Evolutionary conservation across 305 asterid genomes (phyloP).

Genomic region (Fraxinus paxiana): DNA sequence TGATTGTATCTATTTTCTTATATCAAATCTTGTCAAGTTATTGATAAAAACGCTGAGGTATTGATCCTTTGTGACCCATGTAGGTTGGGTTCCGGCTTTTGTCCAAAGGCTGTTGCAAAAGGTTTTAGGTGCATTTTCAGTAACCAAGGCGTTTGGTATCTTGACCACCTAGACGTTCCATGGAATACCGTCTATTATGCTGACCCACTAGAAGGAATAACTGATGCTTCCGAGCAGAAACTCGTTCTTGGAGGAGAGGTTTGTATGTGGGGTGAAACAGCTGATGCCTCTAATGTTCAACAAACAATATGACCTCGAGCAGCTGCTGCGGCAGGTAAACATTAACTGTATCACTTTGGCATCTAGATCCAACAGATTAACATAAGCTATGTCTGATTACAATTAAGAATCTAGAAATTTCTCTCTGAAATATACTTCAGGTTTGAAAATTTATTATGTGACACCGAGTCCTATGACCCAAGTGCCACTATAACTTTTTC

Average conservation of each 20-base stretch:
- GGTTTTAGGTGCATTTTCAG: slow-evolving; percentile 90
- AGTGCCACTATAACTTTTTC: too few species aligned
- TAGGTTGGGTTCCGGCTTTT: slow-evolving; percentile 81
- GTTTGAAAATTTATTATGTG: neutral
- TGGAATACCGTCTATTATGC: slow-evolving; percentile 67
- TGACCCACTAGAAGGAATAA: slow-evolving; percentile 72
- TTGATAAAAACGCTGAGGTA: slow-evolving; percentile 7
- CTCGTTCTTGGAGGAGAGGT: slow-evolving; percentile 94
- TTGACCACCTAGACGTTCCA: slow-evolving; percentile 87
- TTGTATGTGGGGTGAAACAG: slow-evolving; percentile 91
- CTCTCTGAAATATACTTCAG: neutral
- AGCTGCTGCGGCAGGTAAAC: slow-evolving; percentile 94
- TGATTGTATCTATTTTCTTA: slow-evolving; percentile 7
- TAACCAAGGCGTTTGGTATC: slow-evolving; percentile 89
- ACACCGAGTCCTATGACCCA: too few species aligned
- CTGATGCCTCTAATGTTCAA: slow-evolving; percentile 77
- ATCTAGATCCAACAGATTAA: neutral
- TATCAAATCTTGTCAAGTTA: slow-evolving; percentile 10
- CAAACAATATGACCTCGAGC: slow-evolving; percentile 99
- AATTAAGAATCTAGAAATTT: neutral
- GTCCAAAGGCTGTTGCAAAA: slow-evolving; percentile 75
- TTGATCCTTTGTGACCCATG: slow-evolving; percentile 18
- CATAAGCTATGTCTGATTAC: neutral
- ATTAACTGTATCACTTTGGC: neutral
- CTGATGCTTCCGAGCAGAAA: slow-evolving; percentile 54